A percentile compares a stretch with the other conserved stretches of the same genome.
Evolutionary conservation across 495 filamentous ascomycete species (phyloP).

Genomic region (Penicillium angulare): DNA sequence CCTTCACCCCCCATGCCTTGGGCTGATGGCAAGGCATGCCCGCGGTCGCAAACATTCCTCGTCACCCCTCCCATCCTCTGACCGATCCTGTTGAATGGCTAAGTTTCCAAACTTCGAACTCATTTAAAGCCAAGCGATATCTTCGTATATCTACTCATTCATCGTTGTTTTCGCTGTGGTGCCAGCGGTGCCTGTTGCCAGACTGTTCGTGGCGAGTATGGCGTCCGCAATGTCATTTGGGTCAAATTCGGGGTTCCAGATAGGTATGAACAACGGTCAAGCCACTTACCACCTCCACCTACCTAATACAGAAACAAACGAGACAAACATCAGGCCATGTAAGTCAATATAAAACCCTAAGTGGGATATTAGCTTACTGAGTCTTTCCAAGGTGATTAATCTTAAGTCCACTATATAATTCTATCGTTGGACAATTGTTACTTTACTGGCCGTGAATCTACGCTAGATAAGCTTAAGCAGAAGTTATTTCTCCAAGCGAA

Average conservation of each 20-base stretch:
- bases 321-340: conserved; percentile 1
- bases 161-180: background rate
- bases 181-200: background rate
- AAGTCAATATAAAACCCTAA: background rate
- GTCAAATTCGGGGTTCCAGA: conserved; percentile 11
- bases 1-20: background rate
- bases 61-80: background rate
- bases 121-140: background rate
- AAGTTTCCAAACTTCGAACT: background rate
- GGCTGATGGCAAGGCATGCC: background rate
- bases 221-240: conserved; percentile 8
- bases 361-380: background rate
- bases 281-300: conserved; percentile 10
- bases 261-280: conserved; percentile 7
- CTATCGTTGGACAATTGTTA: conserved; percentile 1
- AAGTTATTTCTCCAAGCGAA: conserved; percentile 2
- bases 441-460: conserved; percentile 4
- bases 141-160: background rate
- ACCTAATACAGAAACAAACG: background rate
- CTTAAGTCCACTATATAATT: background rate
- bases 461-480: conserved; percentile 4
- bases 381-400: conserved; percentile 3
- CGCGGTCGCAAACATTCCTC: background rate
- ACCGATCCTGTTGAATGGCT: too few species aligned
- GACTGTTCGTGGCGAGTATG: conserved; percentile 6